Conservation (phyloP, 495 filamentous ascomycete species). For the Geoglossum glabrum region DNA sequence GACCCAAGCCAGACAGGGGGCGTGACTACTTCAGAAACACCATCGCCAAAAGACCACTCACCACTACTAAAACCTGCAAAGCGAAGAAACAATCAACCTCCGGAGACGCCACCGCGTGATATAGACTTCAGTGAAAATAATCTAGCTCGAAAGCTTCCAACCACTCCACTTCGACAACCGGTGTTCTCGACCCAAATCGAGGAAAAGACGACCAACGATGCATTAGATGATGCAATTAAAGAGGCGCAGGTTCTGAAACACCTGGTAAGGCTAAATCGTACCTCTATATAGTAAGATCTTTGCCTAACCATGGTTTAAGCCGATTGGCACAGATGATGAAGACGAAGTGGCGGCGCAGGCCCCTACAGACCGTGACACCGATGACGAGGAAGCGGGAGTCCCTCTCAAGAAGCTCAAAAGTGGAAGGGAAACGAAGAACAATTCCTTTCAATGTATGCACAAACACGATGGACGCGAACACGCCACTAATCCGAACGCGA, state of each 20-base stretch:
- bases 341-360: neutral
- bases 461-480: constrained; percentile 26
- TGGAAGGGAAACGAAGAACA: constrained; percentile 21
- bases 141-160: neutral
- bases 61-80: neutral
- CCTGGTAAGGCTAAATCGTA: constrained; percentile 22
- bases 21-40: neutral
- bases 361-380: neutral
- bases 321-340: neutral
- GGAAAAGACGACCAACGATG: constrained; percentile 20
- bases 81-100: constrained; percentile 1
- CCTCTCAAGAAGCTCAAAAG: constrained; percentile 6
- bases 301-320: neutral
- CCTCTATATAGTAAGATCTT: neutral
- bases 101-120: constrained; percentile 9
- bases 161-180: neutral
- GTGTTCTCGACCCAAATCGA: constrained; percentile 2
- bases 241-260: constrained; percentile 32
- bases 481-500: constrained; percentile 39
- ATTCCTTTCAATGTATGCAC: constrained; percentile 46
- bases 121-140: constrained; percentile 3
- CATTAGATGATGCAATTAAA: constrained; percentile 36
- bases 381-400: constrained; percentile 3
- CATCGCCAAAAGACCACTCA: neutral
- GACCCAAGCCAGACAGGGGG: constrained; percentile 2